Conservation (phyloP, 768 basidiomycete genomes). For the Phanerochaete carnosa region DNA sequence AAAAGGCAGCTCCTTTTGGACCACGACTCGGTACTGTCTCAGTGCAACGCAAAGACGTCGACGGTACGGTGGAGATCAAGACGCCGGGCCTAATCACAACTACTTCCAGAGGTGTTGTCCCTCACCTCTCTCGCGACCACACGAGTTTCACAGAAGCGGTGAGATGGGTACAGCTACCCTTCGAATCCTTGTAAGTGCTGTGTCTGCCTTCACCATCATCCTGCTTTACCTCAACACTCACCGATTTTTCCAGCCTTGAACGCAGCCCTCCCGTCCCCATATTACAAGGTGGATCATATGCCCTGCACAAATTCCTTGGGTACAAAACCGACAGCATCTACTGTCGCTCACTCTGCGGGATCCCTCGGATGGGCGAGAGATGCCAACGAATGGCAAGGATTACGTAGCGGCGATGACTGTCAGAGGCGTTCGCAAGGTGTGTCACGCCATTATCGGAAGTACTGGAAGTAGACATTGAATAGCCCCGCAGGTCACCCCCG, state of each 20-base stretch:
- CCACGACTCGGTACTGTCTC: conserved; percentile 20
- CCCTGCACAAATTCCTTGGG: conserved; percentile 67
- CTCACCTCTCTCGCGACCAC: conserved; percentile 71
- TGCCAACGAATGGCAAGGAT: conserved; percentile 69
- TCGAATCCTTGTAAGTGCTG: conserved; percentile 73
- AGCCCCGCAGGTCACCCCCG: conserved; percentile 45
- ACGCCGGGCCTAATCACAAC: conserved; percentile 63
- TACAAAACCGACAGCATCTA: conserved; percentile 46
- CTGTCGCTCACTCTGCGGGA: conserved; percentile 63
- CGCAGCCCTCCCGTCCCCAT: conserved; percentile 65
- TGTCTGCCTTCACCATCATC: neutral
- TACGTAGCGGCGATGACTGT: conserved; percentile 55
- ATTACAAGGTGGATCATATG: conserved; percentile 44
- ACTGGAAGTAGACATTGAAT: neutral
- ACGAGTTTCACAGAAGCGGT: conserved; percentile 43
- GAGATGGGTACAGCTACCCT: conserved; percentile 66
- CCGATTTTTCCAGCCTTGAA: conserved; percentile 48
- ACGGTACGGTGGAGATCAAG: conserved; percentile 32
- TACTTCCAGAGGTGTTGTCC: conserved; percentile 72
- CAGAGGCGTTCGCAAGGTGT: conserved; percentile 70
- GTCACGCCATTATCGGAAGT: conserved; percentile 7
- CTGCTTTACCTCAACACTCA: neutral
- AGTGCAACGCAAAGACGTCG: conserved; percentile 17
- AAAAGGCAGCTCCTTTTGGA: conserved; percentile 11
- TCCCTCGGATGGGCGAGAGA: conserved; percentile 58